Percentiles rank a stretch among this genome's conserved stretches.
Conservation (phyloP, 1,284 basidiomycete species). For the Papiliotrema nemorosa region DNA sequence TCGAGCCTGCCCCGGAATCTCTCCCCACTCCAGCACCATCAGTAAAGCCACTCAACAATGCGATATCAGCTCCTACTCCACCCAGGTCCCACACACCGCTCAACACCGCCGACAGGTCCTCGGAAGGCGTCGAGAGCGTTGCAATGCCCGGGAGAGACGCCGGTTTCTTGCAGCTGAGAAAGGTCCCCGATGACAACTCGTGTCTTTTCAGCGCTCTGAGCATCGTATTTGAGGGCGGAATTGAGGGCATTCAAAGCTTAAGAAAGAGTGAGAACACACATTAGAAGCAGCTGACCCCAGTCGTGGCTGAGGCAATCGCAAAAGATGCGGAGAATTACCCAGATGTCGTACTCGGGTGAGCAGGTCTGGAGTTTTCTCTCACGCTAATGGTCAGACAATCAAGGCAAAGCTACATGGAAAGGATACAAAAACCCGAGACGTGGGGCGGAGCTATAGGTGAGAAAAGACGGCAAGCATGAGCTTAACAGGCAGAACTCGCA, state of each 20-base stretch:
- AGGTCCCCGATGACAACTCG: slow-evolving; percentile 89
- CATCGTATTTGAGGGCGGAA: slow-evolving; percentile 76
- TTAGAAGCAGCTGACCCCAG: slow-evolving; percentile 48
- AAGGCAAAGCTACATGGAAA: slow-evolving; percentile 69
- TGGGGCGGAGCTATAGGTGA: slow-evolving; percentile 86
- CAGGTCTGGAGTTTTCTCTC: slow-evolving; percentile 4
- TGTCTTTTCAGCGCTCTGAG: slow-evolving; percentile 85
- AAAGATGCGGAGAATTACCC: slow-evolving; percentile 67
- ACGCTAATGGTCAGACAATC: slow-evolving; percentile 55
- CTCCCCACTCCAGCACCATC: slow-evolving; percentile 29
- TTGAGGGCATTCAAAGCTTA: slow-evolving; percentile 53
- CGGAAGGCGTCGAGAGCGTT: slow-evolving; percentile 26
- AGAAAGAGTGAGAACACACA: slow-evolving; percentile 30
- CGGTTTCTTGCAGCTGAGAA: slow-evolving; percentile 51
- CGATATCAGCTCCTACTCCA: slow-evolving; percentile 32
- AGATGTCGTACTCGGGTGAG: slow-evolving; percentile 78
- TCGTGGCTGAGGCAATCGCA: slow-evolving; percentile 74
- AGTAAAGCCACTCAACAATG: slow-evolving; percentile 33
- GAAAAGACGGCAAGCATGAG: neutral
- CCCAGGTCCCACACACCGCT: slow-evolving; percentile 8
- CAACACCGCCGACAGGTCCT: slow-evolving; percentile 15
- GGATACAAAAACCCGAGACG: slow-evolving; percentile 70
- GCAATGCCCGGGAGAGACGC: slow-evolving; percentile 52
- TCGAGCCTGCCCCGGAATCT: slow-evolving; percentile 6
- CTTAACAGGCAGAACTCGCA: slow-evolving; percentile 57